A percentile compares a stretch with the other conserved stretches of the same genome.
These are phyloP conservation scores for Termitomyces sp. DNA, from an alignment of 768 basidiomycete genomes.

Conservation along the genomic window DNA sequence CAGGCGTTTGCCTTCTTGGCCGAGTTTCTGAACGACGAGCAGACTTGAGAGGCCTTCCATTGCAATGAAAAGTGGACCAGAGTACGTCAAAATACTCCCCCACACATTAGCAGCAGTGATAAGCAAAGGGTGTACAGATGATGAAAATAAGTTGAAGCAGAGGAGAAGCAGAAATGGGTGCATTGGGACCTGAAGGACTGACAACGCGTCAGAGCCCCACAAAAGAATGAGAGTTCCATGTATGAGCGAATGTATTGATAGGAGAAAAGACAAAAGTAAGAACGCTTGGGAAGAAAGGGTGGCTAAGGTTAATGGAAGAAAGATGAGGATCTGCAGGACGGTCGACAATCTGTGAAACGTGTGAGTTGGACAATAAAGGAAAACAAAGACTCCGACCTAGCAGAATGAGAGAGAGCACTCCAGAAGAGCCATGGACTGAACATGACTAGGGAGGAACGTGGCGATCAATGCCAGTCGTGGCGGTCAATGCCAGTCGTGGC, in stretches of 20 bases:
- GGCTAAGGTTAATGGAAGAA: constrained; percentile 79
- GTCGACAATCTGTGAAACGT: constrained; percentile 57
- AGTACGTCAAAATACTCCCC: constrained; percentile 67
- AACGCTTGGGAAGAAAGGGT: constrained; percentile 80
- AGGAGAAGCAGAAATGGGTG: constrained; percentile 84
- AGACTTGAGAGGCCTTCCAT: constrained; percentile 85
- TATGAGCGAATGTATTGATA: constrained; percentile 72
- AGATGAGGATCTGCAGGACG: constrained; percentile 76
- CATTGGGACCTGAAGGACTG: constrained; percentile 81
- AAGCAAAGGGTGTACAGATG: constrained; percentile 56
- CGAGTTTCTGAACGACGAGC: constrained; percentile 77
- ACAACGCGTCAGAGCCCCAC: constrained; percentile 68
- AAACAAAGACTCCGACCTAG: constrained; percentile 37
- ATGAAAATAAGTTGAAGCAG: constrained; percentile 81
- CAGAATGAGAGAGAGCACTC: constrained; percentile 62
- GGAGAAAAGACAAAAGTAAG: constrained; percentile 73
- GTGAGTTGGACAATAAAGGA: not conserved
- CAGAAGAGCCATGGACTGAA: constrained; percentile 64
- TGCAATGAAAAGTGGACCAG: constrained; percentile 74
- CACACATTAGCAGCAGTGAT: constrained; percentile 61
- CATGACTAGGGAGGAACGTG: constrained; percentile 19
- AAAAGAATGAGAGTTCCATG: constrained; percentile 76
- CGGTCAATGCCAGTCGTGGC: not conserved
- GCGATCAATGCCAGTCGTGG: not conserved
- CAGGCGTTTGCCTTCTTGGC: constrained; percentile 71